Conservation (phyloP, 2,329 filamentous ascomycete genomes). For the Pestalotiopsis fici region DNA sequence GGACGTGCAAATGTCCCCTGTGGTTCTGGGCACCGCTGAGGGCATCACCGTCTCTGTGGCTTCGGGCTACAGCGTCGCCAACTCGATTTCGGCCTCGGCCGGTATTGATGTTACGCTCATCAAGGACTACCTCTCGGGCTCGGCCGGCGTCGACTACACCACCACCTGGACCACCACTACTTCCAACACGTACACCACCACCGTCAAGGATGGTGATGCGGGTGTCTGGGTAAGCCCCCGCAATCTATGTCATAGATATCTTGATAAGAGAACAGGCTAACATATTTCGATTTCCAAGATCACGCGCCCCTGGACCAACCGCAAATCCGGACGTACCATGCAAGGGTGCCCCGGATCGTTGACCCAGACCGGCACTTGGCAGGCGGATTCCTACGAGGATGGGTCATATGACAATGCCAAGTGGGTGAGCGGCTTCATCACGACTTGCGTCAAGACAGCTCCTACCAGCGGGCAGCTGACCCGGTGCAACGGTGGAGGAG, state of each 20-base stretch:
- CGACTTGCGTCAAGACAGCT: not conserved
- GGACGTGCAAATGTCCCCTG: conserved; percentile 6
- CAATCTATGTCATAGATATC: not conserved
- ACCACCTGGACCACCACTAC: conserved; percentile 1
- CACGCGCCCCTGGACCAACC: not conserved
- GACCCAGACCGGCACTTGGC: not conserved
- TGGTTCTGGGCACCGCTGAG: not conserved
- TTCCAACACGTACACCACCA: conserved; percentile 1
- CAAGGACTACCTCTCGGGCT: not conserved
- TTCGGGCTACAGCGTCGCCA: conserved; percentile 1
- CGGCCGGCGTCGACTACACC: not conserved
- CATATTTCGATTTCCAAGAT: not conserved
- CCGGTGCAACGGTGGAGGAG: not conserved
- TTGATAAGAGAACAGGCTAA: not conserved
- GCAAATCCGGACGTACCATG: conserved; percentile 2
- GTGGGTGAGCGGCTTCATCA: conserved; percentile 3
- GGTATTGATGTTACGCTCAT: not conserved
- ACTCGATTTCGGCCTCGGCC: not conserved
- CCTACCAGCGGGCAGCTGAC: not conserved
- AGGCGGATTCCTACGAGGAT: not conserved
- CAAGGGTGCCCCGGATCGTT: not conserved
- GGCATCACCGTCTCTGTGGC: not conserved
- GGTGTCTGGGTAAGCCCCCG: not conserved
- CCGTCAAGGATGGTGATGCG: not conserved
- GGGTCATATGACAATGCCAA: conserved; percentile 2